phyloP scores from a whole-genome alignment of 331 rosid species.

The Quercus lobata region DNA sequence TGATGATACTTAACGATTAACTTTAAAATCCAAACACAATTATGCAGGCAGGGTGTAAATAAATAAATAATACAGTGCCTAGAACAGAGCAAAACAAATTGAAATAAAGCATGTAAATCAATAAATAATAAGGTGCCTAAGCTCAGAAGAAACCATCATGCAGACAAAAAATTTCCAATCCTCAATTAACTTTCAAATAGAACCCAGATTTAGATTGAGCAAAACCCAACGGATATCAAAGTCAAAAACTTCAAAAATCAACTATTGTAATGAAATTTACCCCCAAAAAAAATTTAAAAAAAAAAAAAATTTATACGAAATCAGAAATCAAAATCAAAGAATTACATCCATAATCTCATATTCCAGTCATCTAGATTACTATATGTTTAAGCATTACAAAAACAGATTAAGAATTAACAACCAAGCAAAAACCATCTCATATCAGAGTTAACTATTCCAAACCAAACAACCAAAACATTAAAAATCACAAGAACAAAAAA shows the following conservation, averaged over 20 bases:
- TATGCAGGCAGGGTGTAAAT: neutral
- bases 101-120: neutral
- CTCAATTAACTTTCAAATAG: too few species aligned
- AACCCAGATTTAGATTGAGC: neutral
- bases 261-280: neutral
- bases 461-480: neutral
- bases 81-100: neutral
- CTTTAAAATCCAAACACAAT: neutral
- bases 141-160: neutral
- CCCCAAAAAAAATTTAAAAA: too few species aligned
- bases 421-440: neutral
- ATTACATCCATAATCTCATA: neutral
- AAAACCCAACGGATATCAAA: neutral
- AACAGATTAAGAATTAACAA: slow-evolving; percentile 8
- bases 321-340: neutral
- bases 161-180: slow-evolving; percentile 5
- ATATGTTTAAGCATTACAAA: neutral
- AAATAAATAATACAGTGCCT: too few species aligned
- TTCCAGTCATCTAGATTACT: neutral
- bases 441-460: neutral
- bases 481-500: neutral
- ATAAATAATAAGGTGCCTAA: too few species aligned
- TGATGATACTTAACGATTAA: neutral
- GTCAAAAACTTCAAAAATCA: neutral
- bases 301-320: neutral